Evolutionary conservation across 176 grass and related monocot genomes (phyloP), one percentile per base, ranked within the genome.

Genomic region (Bromus sterilis): DNA sequence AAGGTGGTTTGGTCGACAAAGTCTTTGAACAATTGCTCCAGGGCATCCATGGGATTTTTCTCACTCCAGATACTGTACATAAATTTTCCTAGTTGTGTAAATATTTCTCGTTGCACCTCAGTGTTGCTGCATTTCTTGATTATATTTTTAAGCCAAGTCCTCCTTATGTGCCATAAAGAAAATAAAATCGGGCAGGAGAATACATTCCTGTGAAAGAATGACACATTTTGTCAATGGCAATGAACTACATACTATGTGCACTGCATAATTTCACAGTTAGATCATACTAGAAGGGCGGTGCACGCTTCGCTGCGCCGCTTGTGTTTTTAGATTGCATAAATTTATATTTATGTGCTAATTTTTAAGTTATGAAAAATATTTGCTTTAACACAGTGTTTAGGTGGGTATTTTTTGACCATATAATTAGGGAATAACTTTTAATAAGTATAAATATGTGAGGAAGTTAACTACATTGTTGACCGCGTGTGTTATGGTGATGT

Each of bases 91-190:
- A 97, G 82, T 25, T 81, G 83, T 59, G 78, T 71, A 49, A 92
- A 91, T 28, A 97, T 87, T 94, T 92, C 92, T 23, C 81, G 46
- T 53, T 84, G 92, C 49, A 94, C 63, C 87, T 97, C 92, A 71
- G n/a, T 80, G 65, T 87, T 94, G 75, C 77, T 61, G 72, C 95
- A 97, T 89, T 85, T 94, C 80, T 92, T 94, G 15, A 94, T 81
- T 49, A 97, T 59, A 86, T 87, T 97, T 82, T 94, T 97, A 63
- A 92, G 87, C 95, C 95, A 97, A 5, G 90, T 92, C 78, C 89
- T 87, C 77, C 92, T 89, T 82, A 97, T 83, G 64, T 84, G 87
- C 91, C 92, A 97, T 18, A 94, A 32, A 44, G 89, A 97, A 85
- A 97, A 97, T 20, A 97, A 77, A 82, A 94, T 82, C 23, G 89